phyloP scores from a whole-genome alignment of 2,329 filamentous ascomycete species.

The Aspergillus puulaauensis region DNA sequence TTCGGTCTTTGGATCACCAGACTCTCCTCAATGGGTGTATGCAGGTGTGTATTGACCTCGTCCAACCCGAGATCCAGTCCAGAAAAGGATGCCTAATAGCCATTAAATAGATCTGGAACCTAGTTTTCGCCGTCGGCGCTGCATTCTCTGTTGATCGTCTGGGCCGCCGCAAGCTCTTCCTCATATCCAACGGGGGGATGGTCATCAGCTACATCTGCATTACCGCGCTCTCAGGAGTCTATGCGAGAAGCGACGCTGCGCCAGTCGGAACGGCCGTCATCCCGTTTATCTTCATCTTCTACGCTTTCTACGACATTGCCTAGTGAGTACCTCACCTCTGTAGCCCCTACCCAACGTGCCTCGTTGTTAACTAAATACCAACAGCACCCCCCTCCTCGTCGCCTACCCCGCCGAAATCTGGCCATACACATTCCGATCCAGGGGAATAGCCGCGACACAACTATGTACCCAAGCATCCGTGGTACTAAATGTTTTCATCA shows the following conservation, averaged over 20 bases:
- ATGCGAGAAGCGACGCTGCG: not conserved
- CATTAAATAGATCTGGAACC: too few relatives aligned
- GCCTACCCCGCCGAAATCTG: constrained; percentile 32
- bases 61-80: too few relatives aligned
- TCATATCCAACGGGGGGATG: not conserved
- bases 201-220: not conserved
- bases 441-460: constrained; percentile 30
- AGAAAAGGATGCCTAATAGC: too few relatives aligned
- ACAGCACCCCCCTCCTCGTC: constrained; percentile 18
- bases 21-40: too few relatives aligned
- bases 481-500: constrained; percentile 17
- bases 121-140: constrained; percentile 45
- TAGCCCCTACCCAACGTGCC: too few relatives aligned
- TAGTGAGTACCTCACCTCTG: not conserved
- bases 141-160: constrained; percentile 31
- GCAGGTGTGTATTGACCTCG: too few relatives aligned
- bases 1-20: too few relatives aligned
- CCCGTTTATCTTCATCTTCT: constrained; percentile 28
- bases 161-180: not conserved
- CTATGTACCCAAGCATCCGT: not conserved
- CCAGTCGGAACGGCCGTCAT: not conserved
- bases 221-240: constrained; percentile 2
- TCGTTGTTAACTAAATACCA: too few relatives aligned
- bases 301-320: constrained; percentile 30
- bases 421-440: constrained; percentile 38